Conservation (phyloP, 2,329 filamentous ascomycete species). For the Scedosporium boydii region DNA sequence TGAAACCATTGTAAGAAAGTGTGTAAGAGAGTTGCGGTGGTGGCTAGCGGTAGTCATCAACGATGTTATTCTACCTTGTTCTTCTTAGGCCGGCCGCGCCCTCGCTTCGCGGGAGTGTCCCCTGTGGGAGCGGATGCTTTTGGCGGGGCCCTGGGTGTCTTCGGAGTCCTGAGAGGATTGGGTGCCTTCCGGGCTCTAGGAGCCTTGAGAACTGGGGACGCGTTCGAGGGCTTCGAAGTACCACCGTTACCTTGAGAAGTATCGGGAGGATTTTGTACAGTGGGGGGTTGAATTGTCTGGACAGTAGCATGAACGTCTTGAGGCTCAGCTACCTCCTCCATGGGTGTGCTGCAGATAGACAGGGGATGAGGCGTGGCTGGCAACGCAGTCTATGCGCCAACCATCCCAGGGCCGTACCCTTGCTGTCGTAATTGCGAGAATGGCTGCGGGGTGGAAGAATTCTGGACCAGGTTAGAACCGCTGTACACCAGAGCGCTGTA, state of each 20-base stretch:
- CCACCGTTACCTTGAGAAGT: neutral
- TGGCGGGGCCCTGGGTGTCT: neutral
- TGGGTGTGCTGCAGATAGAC: neutral
- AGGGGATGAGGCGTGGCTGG: neutral
- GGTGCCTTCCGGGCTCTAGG: neutral
- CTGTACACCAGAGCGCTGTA: constrained; percentile 14
- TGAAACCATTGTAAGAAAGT: neutral
- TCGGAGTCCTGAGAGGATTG: neutral
- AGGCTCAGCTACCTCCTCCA: neutral
- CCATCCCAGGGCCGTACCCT: constrained; percentile 49
- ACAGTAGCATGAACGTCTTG: neutral
- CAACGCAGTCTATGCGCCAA: constrained; percentile 35
- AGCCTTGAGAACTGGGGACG: neutral
- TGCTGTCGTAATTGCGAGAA: constrained; percentile 37
- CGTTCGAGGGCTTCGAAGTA: neutral
- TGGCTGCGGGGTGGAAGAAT: constrained; percentile 31
- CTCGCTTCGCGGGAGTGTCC: neutral
- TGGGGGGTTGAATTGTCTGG: neutral
- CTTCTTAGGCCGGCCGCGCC: neutral
- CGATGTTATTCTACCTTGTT: neutral
- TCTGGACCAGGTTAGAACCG: constrained; percentile 37
- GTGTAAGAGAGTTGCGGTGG: neutral
- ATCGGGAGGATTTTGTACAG: neutral
- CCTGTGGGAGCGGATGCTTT: neutral
- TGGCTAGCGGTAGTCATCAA: neutral